A percentile compares a stretch with the other conserved stretches of the same genome.
These are phyloP conservation scores for Backusella westeae DNA, from an alignment of 192 early-diverging fungal species.

Conservation along the genomic window DNA sequence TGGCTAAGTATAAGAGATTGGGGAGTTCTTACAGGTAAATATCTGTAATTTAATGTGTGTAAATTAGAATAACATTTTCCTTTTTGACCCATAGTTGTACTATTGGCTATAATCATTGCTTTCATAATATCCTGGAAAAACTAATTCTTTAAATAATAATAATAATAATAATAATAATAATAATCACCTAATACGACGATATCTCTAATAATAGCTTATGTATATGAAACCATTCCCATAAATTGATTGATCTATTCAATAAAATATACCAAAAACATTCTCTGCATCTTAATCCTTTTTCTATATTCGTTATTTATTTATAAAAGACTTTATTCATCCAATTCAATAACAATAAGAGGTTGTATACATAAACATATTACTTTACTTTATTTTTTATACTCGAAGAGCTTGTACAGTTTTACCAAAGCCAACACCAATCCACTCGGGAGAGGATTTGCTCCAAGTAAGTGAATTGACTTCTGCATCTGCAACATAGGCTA, in stretches of 20 bases:
- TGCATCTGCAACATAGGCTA: constrained; percentile 72
- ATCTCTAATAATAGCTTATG: background rate
- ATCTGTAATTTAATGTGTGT: background rate
- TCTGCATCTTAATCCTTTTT: too few relatives aligned
- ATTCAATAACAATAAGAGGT: background rate
- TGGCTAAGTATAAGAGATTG: constrained; percentile 2
- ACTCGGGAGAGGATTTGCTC: constrained; percentile 75
- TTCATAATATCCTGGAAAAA: background rate
- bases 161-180: too few relatives aligned
- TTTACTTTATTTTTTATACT: constrained; percentile 44
- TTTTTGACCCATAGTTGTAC: background rate
- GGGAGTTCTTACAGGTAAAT: constrained; percentile 3
- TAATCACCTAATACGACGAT: background rate
- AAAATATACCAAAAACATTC: too few relatives aligned
- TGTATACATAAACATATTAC: background rate
- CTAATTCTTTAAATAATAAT: background rate
- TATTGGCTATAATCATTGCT: background rate
- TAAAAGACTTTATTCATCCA: background rate
- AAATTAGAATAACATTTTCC: background rate
- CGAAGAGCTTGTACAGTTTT: constrained; percentile 82
- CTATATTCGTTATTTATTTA: too few relatives aligned
- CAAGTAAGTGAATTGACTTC: constrained; percentile 85
- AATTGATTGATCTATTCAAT: background rate
- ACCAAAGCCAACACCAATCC: constrained; percentile 89
- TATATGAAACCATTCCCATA: background rate